Percentiles rank a stretch among this genome's conserved stretches.
These are phyloP conservation scores for Phlebopus sp. DNA, from an alignment of 1,284 basidiomycete species.

Conservation along the genomic window DNA sequence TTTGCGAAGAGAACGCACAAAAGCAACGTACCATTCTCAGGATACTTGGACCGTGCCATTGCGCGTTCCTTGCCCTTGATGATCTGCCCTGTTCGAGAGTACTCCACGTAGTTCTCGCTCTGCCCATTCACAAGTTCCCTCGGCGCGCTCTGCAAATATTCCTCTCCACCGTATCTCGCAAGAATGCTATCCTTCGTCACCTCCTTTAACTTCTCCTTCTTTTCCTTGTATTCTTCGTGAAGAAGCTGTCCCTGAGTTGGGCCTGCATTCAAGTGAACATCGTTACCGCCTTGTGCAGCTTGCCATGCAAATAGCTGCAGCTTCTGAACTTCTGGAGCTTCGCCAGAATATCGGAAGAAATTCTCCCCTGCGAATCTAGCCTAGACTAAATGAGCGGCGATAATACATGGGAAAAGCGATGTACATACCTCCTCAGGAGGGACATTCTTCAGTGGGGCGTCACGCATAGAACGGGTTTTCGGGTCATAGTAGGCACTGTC, in stretches of 20 bases:
- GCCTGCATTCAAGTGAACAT: conserved; percentile 94
- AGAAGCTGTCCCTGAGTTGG: conserved; percentile 93
- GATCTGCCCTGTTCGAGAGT: conserved; percentile 88
- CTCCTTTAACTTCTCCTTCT: conserved; percentile 90
- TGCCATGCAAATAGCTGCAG: conserved; percentile 98
- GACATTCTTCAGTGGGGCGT: conserved; percentile 81
- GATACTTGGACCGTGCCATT: conserved; percentile 86
- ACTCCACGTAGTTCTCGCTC: conserved; percentile 97
- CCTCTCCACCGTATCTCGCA: conserved; percentile 89
- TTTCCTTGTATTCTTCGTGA: conserved; percentile 87
- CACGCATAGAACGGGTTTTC: conserved; percentile 99
- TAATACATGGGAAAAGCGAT: neutral
- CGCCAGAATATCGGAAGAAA: conserved; percentile 87
- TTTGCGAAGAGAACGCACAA: neutral
- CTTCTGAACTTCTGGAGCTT: conserved; percentile 87
- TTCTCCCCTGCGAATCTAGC: conserved; percentile 95
- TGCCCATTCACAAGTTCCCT: conserved; percentile 90
- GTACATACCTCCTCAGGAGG: conserved; percentile 78
- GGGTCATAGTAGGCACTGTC: conserved; percentile 98
- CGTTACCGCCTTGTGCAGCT: conserved; percentile 88
- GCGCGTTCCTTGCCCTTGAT: conserved; percentile 90
- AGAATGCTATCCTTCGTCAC: conserved; percentile 85
- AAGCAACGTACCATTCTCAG: conserved; percentile 74
- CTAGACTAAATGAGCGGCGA: conserved; percentile 38
- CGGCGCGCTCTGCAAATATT: conserved; percentile 87